A percentile compares a stretch with the other conserved stretches of the same genome.
Evolutionary conservation across 2,329 filamentous ascomycete genomes (phyloP).

Genomic region (Colletotrichum tropicicola): DNA sequence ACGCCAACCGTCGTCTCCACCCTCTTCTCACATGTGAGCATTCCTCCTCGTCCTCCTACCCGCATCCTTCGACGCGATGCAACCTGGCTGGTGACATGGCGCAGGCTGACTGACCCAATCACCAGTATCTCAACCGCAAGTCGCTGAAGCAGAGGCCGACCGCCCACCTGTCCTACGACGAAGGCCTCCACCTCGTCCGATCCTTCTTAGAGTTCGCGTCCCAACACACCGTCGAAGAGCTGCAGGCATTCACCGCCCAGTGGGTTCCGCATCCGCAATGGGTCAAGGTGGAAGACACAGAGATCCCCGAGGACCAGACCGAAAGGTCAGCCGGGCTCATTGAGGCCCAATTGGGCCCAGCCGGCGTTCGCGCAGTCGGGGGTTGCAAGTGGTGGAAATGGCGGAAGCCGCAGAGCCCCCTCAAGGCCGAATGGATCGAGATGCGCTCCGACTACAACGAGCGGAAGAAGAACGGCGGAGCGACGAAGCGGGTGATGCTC

Average conservation of each 20-base stretch:
- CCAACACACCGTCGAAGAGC: conserved; percentile 89
- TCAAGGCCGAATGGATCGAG: conserved; percentile 95
- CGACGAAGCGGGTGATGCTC: conserved; percentile 82
- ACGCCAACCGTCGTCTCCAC: conserved; percentile 90
- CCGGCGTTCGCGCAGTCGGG: conserved; percentile 79
- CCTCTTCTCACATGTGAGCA: conserved; percentile 81
- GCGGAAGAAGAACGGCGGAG: conserved; percentile 68
- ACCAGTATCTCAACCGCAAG: conserved; percentile 83
- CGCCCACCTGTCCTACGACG: conserved; percentile 91
- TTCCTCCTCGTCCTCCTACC: neutral
- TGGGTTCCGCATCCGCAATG: conserved; percentile 91
- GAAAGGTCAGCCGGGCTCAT: conserved; percentile 73
- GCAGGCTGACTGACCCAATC: neutral
- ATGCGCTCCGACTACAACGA: conserved; percentile 85
- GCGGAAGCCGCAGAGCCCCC: conserved; percentile 71
- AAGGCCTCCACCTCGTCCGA: conserved; percentile 87
- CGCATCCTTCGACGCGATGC: neutral
- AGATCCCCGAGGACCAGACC: conserved; percentile 72
- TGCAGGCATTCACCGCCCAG: conserved; percentile 91
- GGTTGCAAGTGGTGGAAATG: conserved; percentile 92
- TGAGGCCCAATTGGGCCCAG: conserved; percentile 77
- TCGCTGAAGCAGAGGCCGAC: conserved; percentile 82
- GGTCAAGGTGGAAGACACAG: conserved; percentile 79
- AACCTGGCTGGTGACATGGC: neutral
- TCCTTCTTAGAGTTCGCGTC: conserved; percentile 87